Base-by-base conservation (phyloP, 2,329 filamentous ascomycete genomes). In the Exophiala mesophila region DNA sequence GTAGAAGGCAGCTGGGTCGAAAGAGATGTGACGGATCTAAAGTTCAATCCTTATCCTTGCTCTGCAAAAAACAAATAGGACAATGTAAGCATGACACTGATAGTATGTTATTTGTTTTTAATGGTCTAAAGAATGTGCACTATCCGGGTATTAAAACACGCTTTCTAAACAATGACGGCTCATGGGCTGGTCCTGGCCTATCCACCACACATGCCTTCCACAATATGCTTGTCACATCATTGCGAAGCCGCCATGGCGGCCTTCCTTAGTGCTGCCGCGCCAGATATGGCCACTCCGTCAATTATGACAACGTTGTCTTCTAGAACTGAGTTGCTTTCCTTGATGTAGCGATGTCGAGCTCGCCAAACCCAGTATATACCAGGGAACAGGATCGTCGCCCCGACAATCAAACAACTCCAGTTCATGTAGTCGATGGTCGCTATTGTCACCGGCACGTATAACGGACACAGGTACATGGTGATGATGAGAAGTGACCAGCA, bases 381-480 rank as follows among this genome's bases (percentile, higher is more conserved):
- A 4, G 48, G 48, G 18, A 50, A 50, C 28, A 50, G 29, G 21
- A 50, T 35, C 10, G 45, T 47, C 17, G 48, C 44, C 6, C 44
- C 48, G 15, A 48, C 41, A 21, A 50, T 50, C 38, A 50, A 24
- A 42, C 44, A 47, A 16, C 34, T 40, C 48, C 48, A 50, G 29
- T 50, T 50, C 48, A 50, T 50, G 26, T 48, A 47, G 44, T 50
- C 48, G 28, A 50, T 50, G 6, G 41, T 47, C 20, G 48, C 33
- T 16, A 45, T 39, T 19, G 48, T 50, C 10, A 50, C 48, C n/a
- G 48, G 48, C 41, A 47, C 44, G 36, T 50, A 50, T 13, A 50
- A 41, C 13, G 48, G 48, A 24, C 32, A 45, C 20, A 45, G 41
- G 32, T 50, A 50, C 44, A 50, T 47, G 29, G 26, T 20, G 34